Evolutionary conservation across 106 monocot genomes (phyloP), one percentile per base, ranked within the genome.

Genomic region (Gastrodia elata): DNA sequence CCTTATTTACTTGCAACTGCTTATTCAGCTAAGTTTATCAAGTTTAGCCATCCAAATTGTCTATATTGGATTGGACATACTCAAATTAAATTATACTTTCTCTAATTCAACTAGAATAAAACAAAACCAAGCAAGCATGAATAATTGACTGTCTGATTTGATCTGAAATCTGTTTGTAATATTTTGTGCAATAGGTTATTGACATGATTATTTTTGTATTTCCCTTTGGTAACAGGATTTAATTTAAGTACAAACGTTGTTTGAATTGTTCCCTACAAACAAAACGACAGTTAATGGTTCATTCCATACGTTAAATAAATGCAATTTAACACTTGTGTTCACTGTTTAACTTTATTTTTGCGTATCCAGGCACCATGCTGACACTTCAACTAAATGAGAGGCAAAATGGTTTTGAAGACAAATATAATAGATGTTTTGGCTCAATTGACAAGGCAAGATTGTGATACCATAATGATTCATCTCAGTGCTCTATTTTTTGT

Each of bases 321-420:
- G 30, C 24, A 10, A 59, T 25, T 59, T 59, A 28, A 0, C 0
- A 27, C 6, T 55, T 10, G 27, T 59, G 25, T 59, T 5, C 61
- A 67, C 15, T 35, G 34, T 39, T 69, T 68, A 69, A 69, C 40
- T 41, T 69, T 46, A 22, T 68, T 59, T 70, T 43, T 32, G 46
- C 61, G 52, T 77, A 58, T 84, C 33, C 76, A 93, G 93, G 89
- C 48, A 38, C 73, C 43, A 28, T 65, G 35, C 75, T 95, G 89
- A 78, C 76, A 69, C 67, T 41, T 44, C 77, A 38, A 48, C 68
- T 95, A 30, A 52, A 46, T 26, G 74, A 78, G 71, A 95, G 81
- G 77, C 79, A 81, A 69, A 87, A 79, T 48, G 76, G 77, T 52
- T 89, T 89, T 74, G 87, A 91, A 75, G 82, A 87, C 41, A 88